Percentiles rank a stretch among this genome's conserved stretches.
Conservation (phyloP, 371 early-diverging fungal genomes). For the Mucor lusitanicus region DNA sequence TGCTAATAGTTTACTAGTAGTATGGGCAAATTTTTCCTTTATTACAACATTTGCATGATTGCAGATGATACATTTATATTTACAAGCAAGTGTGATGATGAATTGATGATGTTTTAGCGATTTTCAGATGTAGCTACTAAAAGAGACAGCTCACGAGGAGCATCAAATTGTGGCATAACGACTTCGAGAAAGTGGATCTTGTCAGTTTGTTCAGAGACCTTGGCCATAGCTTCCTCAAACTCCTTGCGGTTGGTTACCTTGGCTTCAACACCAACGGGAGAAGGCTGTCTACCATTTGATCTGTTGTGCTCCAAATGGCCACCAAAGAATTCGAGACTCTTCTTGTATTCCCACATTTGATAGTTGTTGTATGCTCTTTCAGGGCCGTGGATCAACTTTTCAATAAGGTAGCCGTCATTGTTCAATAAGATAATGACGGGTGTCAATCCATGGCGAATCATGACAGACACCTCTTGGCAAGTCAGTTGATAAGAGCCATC, state of each 20-base stretch:
- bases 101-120: conserved; percentile 12
- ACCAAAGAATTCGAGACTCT: conserved; percentile 47
- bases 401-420: conserved; percentile 58
- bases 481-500: conserved; percentile 59
- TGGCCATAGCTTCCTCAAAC: conserved; percentile 34
- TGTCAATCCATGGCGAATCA: conserved; percentile 49
- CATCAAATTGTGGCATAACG: conserved; percentile 40
- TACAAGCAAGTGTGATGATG: neutral
- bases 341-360: conserved; percentile 50
- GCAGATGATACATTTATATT: neutral
- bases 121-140: conserved; percentile 31
- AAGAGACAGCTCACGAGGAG: conserved; percentile 34
- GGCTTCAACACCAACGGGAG: conserved; percentile 27
- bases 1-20: too few species aligned
- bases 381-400: conserved; percentile 51
- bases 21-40: neutral
- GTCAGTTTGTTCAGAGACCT: conserved; percentile 20
- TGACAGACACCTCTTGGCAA: conserved; percentile 47
- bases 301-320: conserved; percentile 24
- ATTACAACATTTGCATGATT: neutral
- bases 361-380: conserved; percentile 49
- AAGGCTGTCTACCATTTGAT: conserved; percentile 2
- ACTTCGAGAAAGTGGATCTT: conserved; percentile 44
- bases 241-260: conserved; percentile 31
- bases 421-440: conserved; percentile 53